A percentile compares a stretch with the other conserved stretches of the same genome.
Conservation (phyloP, 805 yeast genomes). For the Kodamaea leandrae region DNA sequence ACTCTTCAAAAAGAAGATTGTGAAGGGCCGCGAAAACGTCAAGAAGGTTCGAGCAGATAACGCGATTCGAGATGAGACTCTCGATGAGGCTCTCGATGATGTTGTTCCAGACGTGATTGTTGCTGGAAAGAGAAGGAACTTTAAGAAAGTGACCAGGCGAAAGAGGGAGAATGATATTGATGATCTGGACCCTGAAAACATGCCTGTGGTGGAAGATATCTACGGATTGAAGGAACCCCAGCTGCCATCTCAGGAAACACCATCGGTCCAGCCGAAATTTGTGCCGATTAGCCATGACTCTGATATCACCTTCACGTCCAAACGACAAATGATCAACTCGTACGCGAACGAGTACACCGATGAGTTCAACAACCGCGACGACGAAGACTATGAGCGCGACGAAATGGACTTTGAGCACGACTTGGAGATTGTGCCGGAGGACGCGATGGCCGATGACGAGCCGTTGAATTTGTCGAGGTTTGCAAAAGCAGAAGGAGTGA, state of each 20-base stretch:
- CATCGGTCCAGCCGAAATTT: no score
- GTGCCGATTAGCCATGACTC: slow-evolving; percentile 9
- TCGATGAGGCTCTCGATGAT: neutral
- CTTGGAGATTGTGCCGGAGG: slow-evolving; percentile 3
- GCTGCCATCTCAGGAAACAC: neutral
- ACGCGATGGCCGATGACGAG: slow-evolving; percentile 8
- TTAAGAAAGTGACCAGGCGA: neutral
- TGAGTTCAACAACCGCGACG: slow-evolving; percentile 14
- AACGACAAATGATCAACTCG: slow-evolving; percentile 7
- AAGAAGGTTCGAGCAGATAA: neutral
- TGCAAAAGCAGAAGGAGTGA: no score
- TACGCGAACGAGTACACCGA: slow-evolving; percentile 14
- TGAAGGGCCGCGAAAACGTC: slow-evolving; percentile 6
- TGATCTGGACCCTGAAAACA: slow-evolving; percentile 5
- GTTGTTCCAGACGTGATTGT: neutral
- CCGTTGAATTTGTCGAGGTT: slow-evolving; percentile 7
- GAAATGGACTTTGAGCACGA: slow-evolving; percentile 10
- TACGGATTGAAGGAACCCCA: neutral
- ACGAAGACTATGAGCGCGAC: slow-evolving; percentile 11
- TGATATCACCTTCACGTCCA: slow-evolving; percentile 5
- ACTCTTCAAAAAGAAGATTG: slow-evolving; percentile 13
- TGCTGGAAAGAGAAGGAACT: neutral
- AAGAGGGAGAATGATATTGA: neutral
- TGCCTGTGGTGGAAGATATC: slow-evolving; percentile 1
- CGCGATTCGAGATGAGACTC: neutral